A percentile compares a stretch with the other conserved stretches of the same genome.
Conservation (phyloP, 2,329 filamentous ascomycete genomes). For the Daldinia eschscholtzii region DNA sequence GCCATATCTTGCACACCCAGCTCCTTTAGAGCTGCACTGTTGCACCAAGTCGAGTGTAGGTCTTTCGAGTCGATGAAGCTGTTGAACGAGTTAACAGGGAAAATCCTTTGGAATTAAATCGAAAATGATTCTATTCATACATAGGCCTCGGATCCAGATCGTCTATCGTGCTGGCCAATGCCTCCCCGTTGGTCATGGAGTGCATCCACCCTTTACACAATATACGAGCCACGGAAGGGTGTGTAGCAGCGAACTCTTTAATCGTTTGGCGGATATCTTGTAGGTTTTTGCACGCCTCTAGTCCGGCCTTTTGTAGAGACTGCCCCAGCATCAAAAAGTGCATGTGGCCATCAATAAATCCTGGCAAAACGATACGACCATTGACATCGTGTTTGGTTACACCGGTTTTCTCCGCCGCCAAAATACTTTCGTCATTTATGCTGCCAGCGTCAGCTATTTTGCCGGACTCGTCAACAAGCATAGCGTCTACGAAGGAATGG, state of each 20-base stretch:
- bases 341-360: slow-evolving; percentile 70
- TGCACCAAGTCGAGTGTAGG: slow-evolving; percentile 69
- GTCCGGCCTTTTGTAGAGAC: slow-evolving; percentile 63
- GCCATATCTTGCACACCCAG: slow-evolving; percentile 61
- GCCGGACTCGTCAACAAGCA: slow-evolving; percentile 54
- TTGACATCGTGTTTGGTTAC: slow-evolving; percentile 53
- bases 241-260: slow-evolving; percentile 57
- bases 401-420: slow-evolving; percentile 46
- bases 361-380: slow-evolving; percentile 62
- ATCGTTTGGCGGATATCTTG: slow-evolving; percentile 64
- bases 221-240: slow-evolving; percentile 62
- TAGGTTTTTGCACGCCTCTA: slow-evolving; percentile 61
- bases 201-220: slow-evolving; percentile 69
- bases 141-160: slow-evolving; percentile 65
- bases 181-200: slow-evolving; percentile 64
- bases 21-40: slow-evolving; percentile 63
- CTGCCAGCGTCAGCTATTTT: slow-evolving; percentile 55
- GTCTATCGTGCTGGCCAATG: slow-evolving; percentile 64
- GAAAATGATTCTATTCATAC: not conserved
- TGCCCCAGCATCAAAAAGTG: slow-evolving; percentile 68
- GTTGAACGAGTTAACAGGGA: not conserved
- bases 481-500: slow-evolving; percentile 54
- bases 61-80: slow-evolving; percentile 68
- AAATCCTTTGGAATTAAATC: not conserved
- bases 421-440: slow-evolving; percentile 50